Evolutionary conservation across 73 alveolate species (phyloP), one percentile per base, ranked within the genome.

Genomic region (Stentor roeselii): DNA sequence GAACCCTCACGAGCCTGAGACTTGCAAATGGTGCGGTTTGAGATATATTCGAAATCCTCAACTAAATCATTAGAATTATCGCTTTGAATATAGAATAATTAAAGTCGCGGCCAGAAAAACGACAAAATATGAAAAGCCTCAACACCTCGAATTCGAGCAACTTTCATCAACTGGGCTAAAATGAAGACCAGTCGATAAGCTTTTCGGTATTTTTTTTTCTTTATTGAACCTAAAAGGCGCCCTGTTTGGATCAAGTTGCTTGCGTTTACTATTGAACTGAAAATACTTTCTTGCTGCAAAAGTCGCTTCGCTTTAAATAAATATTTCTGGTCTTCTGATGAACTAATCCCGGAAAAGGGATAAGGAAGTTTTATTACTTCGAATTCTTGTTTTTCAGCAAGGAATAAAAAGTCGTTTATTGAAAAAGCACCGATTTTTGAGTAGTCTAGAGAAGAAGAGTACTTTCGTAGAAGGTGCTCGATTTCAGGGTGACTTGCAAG

Each of bases 11-110:
- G 75, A 80, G 36, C 89, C 90, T 39, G 76, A 86, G 42, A 78
- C 60, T 3, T 88, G 94, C 86, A 88, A 88, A 82, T 88, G 86
- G 50, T 88, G 94, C 60, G 94, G 94, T 21, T 82, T 88, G 50
- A 76, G 84, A 41, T 88, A 88, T 88, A 83, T 60, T 37, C 84
- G 75, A 37, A 88, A 88, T 37, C 84, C 83, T 3, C 88, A 86
- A 78, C 84, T 39, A 58, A 76, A 67, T 59, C 90, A 88, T 75
- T 85, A 84, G 40, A 84, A 84, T 84, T 31, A 58, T 58, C n/a
- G n/a, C n/a, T n/a, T n/a, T n/a, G n/a, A n/a, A n/a, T n/a, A n/a
- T 50, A 50, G 34, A 67, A n/a, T 67, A 67, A 1, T 40, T 67
- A 67, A 30, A 67, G 37, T 40, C 34, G 21, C n/a, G 80, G 80